Base-by-base conservation (phyloP, 257 asterid genomes). In the Solanum dulcamara region DNA sequence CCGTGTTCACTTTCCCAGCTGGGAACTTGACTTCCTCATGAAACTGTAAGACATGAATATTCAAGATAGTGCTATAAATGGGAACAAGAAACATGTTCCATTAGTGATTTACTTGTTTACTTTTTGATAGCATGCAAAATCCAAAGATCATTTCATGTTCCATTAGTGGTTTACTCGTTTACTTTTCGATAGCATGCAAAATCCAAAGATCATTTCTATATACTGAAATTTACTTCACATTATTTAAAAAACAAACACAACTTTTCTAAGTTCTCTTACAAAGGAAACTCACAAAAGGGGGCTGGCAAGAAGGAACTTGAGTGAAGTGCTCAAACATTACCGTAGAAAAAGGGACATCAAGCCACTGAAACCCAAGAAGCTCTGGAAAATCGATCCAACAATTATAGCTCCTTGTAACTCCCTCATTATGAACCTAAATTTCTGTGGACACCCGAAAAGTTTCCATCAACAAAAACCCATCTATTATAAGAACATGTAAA, bases 331-430 rank as follows among this genome's bases (percentile, higher is more conserved):
- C 83, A 79, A 81, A 86, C 64, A 84, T 79, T 90, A 95, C 99
- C 98, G 93, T 84, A 97, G 89, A 75, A 97, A 48, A 75, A 93
- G 88, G 88, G 98, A 92, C 95, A 97, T 91, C 88, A 97, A 88
- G 50, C 99, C 99, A 90, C 94, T 97, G 94, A 92, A 97, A 79
- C 99, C 99, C 91, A 97, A 89, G 38, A 91, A 74, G 84, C 97
- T 90, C 90, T 97, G 99, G 91, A 95, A 92, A 82, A 94, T 80
- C 75, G 98, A 95, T 81, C 96, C 95, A 83, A 97, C 91, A 86
- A 97, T 97, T 88, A 95, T 93, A 79, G 98, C 98, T 72, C 99
- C 99, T 86, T 97, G 99, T 84, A 97, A 70, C 88, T 97, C 99
- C 92, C 93, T 92, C 98, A 97, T 97, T 86, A 90, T 94, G 91